phyloP scores from a whole-genome alignment of 495 filamentous ascomycete genomes.

The Penicillium tannophilum region DNA sequence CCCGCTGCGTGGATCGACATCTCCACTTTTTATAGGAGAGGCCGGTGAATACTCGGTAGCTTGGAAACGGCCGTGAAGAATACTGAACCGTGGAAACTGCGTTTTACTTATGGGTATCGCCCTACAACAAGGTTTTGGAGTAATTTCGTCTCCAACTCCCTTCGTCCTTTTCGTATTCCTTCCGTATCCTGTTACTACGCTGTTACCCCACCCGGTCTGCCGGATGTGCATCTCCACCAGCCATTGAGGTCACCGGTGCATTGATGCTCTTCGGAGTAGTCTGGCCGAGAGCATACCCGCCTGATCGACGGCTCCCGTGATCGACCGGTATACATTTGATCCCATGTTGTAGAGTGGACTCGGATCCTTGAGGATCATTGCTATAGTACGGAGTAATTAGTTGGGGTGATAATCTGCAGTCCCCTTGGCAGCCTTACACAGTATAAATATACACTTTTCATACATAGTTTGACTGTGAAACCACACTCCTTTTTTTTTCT shows the following conservation, averaged over 20 bases:
- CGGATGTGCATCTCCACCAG: not conserved
- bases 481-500: too few species aligned
- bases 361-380: not conserved
- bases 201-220: not conserved
- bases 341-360: conserved; percentile 4
- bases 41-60: not conserved
- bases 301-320: conserved; percentile 8
- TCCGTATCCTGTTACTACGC: not conserved
- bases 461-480: too few species aligned
- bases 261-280: conserved; percentile 9
- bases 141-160: not conserved
- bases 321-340: conserved; percentile 2
- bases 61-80: not conserved
- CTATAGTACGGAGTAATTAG: not conserved
- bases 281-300: conserved; percentile 6
- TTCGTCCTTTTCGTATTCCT: not conserved
- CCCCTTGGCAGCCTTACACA: not conserved
- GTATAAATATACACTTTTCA: too few species aligned
- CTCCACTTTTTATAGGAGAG: not conserved
- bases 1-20: not conserved
- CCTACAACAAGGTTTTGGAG: not conserved
- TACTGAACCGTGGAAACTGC: not conserved
- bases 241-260: conserved; percentile 3
- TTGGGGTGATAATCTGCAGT: too few species aligned
- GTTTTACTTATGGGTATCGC: not conserved